A percentile compares a stretch with the other conserved stretches of the same genome.
phyloP scores from a whole-genome alignment of 2,329 filamentous ascomycete species.

The Geosmithia flava region DNA sequence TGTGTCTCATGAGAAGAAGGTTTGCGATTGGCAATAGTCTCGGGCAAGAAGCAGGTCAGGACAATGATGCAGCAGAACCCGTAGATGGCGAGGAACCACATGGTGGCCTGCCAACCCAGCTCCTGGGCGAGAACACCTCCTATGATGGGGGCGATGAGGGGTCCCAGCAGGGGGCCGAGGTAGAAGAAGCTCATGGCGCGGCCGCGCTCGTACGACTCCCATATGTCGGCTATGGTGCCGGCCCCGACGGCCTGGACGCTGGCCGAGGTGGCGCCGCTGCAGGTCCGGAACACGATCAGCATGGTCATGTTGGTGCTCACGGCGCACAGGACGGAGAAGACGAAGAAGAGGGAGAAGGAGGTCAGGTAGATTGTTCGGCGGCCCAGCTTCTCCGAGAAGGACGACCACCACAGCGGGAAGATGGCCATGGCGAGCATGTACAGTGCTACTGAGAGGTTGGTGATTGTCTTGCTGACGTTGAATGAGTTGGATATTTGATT shows the following conservation, averaged over 20 bases:
- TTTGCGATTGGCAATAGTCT: constrained; percentile 39
- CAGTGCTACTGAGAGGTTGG: constrained; percentile 64
- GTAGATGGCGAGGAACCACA: constrained; percentile 67
- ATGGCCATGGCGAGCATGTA: constrained; percentile 79
- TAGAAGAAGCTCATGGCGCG: constrained; percentile 77
- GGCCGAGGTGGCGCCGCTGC: constrained; percentile 65
- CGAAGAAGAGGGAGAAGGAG: constrained; percentile 59
- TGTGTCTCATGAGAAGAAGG: not conserved
- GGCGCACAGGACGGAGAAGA: constrained; percentile 60
- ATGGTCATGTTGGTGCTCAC: constrained; percentile 58
- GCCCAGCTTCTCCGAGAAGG: constrained; percentile 62
- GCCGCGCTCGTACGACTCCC: constrained; percentile 61
- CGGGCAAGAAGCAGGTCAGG: constrained; percentile 50
- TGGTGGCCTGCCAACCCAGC: constrained; percentile 63
- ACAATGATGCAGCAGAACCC: constrained; percentile 44
- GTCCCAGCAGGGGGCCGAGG: constrained; percentile 63
- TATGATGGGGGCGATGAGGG: constrained; percentile 63
- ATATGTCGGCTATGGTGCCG: constrained; percentile 73
- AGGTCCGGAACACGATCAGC: constrained; percentile 65
- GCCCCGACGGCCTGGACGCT: constrained; percentile 75
- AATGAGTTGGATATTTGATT: constrained; percentile 50
- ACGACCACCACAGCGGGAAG: constrained; percentile 79
- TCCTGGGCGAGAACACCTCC: constrained; percentile 59
- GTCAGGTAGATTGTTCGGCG: constrained; percentile 67
- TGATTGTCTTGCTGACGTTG: constrained; percentile 48